Percentiles rank a stretch among this genome's conserved stretches.
phyloP scores from a whole-genome alignment of 2,329 filamentous ascomycete species.

The Neonectria faginata region DNA sequence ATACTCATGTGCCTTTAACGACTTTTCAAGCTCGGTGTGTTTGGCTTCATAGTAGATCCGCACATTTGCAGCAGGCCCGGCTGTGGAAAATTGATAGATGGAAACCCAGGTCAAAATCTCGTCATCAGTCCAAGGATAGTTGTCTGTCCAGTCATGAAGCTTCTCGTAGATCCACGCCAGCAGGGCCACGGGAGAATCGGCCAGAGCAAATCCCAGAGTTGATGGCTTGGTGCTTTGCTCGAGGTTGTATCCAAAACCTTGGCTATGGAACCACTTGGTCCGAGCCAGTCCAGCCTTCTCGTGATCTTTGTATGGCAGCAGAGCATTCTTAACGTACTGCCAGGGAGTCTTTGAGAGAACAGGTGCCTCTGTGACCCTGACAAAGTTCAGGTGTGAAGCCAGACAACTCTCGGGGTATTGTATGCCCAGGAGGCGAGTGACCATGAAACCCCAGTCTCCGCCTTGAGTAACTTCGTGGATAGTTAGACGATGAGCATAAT shows the following conservation, averaged over 20 bases:
- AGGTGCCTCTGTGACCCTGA: conserved; percentile 64
- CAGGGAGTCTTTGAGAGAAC: conserved; percentile 64
- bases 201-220: conserved; percentile 76
- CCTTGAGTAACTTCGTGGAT: conserved; percentile 62
- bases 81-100: conserved; percentile 77
- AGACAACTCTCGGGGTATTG: conserved; percentile 69
- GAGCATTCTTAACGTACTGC: conserved; percentile 65
- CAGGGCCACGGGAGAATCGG: conserved; percentile 76
- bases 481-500: background rate
- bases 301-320: conserved; percentile 60
- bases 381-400: conserved; percentile 63
- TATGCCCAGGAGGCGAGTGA: conserved; percentile 71
- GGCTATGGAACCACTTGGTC: conserved; percentile 65
- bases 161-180: conserved; percentile 88
- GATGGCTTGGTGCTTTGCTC: conserved; percentile 74
- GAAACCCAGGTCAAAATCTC: conserved; percentile 81
- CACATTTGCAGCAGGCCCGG: conserved; percentile 74
- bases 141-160: conserved; percentile 79
- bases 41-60: conserved; percentile 79
- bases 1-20: conserved; percentile 40
- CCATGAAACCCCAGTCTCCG: conserved; percentile 77
- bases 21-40: conserved; percentile 52
- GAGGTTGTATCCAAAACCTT: conserved; percentile 58
- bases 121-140: conserved; percentile 79
- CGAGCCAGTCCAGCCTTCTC: conserved; percentile 61